These are phyloP conservation scores for Boeremia lycopersici DNA, from an alignment of 2,329 filamentous ascomycete genomes.

Conservation along the genomic window DNA sequence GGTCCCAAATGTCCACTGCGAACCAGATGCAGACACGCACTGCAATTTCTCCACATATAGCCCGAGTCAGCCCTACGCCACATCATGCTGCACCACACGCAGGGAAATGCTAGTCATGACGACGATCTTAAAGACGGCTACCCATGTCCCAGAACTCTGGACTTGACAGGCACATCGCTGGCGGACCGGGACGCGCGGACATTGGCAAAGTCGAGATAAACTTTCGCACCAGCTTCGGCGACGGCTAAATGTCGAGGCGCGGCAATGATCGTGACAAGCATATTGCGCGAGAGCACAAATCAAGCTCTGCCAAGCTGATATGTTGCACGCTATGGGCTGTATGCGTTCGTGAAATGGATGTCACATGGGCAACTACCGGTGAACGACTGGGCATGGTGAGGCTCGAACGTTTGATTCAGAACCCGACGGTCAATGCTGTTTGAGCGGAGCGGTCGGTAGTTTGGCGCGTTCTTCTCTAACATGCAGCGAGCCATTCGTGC, in stretches of 20 bases:
- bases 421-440: not conserved
- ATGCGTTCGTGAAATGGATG: not conserved
- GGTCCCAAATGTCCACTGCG: not conserved
- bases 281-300: constrained; percentile 4
- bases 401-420: not conserved
- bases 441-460: not conserved
- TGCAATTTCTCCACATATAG: constrained; percentile 1
- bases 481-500: not conserved
- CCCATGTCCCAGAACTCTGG: constrained; percentile 22
- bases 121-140: constrained; percentile 1
- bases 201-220: not conserved
- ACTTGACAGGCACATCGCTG: constrained; percentile 22
- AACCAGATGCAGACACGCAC: not conserved
- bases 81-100: not conserved
- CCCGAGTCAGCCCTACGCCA: constrained; percentile 8
- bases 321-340: not conserved
- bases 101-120: not conserved
- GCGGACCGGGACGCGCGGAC: constrained; percentile 20
- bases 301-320: constrained; percentile 6
- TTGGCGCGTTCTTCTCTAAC: not conserved
- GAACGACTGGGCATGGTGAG: not conserved
- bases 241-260: constrained; percentile 6
- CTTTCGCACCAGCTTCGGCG: not conserved
- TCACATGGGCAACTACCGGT: constrained; percentile 9
- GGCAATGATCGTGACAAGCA: constrained; percentile 16